Evolutionary conservation across 1,284 basidiomycete genomes (phyloP).

Genomic region (Chalciporus sp.): DNA sequence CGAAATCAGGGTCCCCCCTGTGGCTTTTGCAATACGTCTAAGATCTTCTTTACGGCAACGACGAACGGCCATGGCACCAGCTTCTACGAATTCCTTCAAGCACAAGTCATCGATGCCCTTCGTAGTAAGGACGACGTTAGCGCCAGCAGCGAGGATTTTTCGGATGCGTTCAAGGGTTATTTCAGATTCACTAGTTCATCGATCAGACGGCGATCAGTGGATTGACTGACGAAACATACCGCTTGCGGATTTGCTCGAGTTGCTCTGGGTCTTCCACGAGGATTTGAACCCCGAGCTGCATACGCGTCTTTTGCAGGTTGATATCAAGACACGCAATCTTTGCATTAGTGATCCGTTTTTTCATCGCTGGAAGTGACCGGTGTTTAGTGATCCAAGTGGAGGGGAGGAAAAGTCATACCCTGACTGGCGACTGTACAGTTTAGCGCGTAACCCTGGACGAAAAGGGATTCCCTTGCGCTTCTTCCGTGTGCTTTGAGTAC

Average conservation of each 20-base stretch:
- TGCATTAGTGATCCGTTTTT: conserved; percentile 88
- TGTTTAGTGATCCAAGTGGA: not conserved
- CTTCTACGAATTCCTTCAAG: conserved; percentile 98
- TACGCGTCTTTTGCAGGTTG: conserved; percentile 95
- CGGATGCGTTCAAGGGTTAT: conserved; percentile 96
- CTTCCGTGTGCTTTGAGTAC: conserved; percentile 98
- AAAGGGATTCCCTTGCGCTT: conserved; percentile 93
- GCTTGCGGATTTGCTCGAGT: conserved; percentile 93
- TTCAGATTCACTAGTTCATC: conserved; percentile 78
- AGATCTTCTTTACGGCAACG: conserved; percentile 98
- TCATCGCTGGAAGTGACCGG: conserved; percentile 77
- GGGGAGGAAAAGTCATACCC: conserved; percentile 52
- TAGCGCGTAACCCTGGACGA: conserved; percentile 95
- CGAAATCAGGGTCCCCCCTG: conserved; percentile 91
- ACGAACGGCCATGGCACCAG: conserved; percentile 98
- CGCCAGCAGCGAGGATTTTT: conserved; percentile 95
- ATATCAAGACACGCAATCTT: conserved; percentile 99
- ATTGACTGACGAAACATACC: conserved; percentile 48
- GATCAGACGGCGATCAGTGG: conserved; percentile 4
- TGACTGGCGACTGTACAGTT: conserved; percentile 99
- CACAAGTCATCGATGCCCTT: conserved; percentile 99
- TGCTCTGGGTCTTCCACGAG: conserved; percentile 97
- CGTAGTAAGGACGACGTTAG: conserved; percentile 96
- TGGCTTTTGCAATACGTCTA: conserved; percentile 95
- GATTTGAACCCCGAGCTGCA: conserved; percentile 98